Evolutionary conservation across 129 eudicot genomes (phyloP).

Genomic region (Rutidosis leptorrhynchoides): DNA sequence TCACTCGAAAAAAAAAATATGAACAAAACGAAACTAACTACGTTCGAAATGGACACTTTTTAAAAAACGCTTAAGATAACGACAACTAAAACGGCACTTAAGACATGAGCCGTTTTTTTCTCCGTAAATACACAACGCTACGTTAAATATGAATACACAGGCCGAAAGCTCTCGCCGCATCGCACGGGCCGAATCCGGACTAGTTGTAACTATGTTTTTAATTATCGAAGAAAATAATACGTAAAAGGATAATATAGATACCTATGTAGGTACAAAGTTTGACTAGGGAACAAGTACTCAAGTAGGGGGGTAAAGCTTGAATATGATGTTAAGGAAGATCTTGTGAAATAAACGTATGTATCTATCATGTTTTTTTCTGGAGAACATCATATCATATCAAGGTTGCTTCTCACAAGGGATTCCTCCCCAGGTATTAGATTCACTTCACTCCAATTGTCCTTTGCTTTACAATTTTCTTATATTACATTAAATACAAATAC

Average conservation of each 20-base stretch:
- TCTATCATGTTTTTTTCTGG: slow-evolving; percentile 31
- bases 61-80: no score
- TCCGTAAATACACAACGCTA: no score
- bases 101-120: no score
- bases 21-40: no score
- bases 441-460: slow-evolving; percentile 26
- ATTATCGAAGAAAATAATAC: neutral
- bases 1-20: no score
- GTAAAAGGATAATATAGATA: neutral
- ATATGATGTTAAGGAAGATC: slow-evolving; percentile 37
- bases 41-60: no score
- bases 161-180: no score
- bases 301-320: slow-evolving; percentile 17
- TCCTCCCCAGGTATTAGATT: slow-evolving; percentile 29
- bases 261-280: slow-evolving; percentile 26
- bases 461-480: neutral
- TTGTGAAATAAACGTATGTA: slow-evolving; percentile 39
- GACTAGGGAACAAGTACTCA: slow-evolving; percentile 31
- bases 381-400: slow-evolving; percentile 27
- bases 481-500: neutral
- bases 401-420: slow-evolving; percentile 40
- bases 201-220: neutral
- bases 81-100: no score
- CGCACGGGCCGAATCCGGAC: no score
- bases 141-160: no score